Evolutionary conservation across 495 filamentous ascomycete genomes (phyloP), one percentile per base, ranked within the genome.

Genomic region (Penicillium fimorum): DNA sequence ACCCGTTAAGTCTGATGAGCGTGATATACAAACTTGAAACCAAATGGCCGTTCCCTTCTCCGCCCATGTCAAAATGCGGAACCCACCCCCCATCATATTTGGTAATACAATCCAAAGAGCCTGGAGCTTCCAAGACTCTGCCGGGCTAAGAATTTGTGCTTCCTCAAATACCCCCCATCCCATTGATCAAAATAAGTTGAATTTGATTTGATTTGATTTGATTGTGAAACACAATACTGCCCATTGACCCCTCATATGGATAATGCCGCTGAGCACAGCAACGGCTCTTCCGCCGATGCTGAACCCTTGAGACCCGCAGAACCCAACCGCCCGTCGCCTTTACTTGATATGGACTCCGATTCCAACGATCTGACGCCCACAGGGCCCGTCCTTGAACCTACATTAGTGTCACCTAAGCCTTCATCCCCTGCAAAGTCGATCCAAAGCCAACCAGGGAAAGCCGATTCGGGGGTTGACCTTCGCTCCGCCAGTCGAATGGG

Each of bases 201-300:
- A n/a, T n/a, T 25, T 38, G 6, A 38, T 17, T 3, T n/a, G 35
- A 9, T 38, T n/a, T 3, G 2, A 9, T 8, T 37, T 38, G 35
- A 38, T 38, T 17, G 7, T 2, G 9, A 17, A 38, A 38, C 50
- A 49, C 87, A 67, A 87, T 84, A 46, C 78, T 84, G 51, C 83
- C 84, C 84, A 58, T 43, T 33, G 35, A 38, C 42, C 49, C 47
- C 22, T 17, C 27, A 46, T 38, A 71, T 70, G 67, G 65, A 65
- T 38, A 38, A 38, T 45, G 27, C 55, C 42, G 57, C 55, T 58
- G 61, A 60, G 44, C 59, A 50, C 15, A 62, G 38, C 40, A 57
- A 53, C 32, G 42, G 81, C 49, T 86, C 83, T 8, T 79, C 76
- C 35, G 78, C 27, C 51, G 56, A 65, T 51, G 25, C 33, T 30